Base-by-base conservation (phyloP, 2,329 filamentous ascomycete species). In the Aschersonia sp. region DNA sequence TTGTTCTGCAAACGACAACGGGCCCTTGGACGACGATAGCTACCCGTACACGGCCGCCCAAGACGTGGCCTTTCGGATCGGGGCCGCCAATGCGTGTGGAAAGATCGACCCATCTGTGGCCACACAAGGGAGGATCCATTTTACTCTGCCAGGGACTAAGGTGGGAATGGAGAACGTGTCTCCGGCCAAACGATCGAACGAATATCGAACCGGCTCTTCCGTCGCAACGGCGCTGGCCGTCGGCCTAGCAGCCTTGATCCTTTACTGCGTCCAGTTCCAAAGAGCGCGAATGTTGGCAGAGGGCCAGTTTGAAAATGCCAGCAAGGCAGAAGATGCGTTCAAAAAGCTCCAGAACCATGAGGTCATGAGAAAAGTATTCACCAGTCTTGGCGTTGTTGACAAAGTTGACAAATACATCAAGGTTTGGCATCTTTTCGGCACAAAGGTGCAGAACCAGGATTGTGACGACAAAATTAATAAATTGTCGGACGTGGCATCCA, bases 1-100 rank as follows among this genome's bases (percentile, higher is more conserved):
- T 50, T 67, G 64, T 52, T 57, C 65, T 0, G 57, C 62, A 0
- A 57, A 49, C 5, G 65, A 67, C 48, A 54, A 60, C 42, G 60
- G 55, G 1, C 44, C 50, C 14, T 49, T 50, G 45, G 35, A 42
- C 22, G 48, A 47, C 32, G 37, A 35, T 5, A 52, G 49, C 10
- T 52, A 52, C 41, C 50, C 50, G 5, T 45, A 50, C 11, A 50
- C 53, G 30, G 54, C 54, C 1, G 51, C 53, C 35, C 8, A 37
- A 12, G 12, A 37, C 35, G 35, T 37, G 35, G 35, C 35, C 12
- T 37, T 37, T 37, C 8, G 12, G 12, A 37, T 37, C 12, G 35
- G 35, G 12, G 35, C 8, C 12, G 35, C 35, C 35, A 37, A 37
- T 8, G 8, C 35, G 8, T 9, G 35, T 12, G 35, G 35, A 37